These are phyloP conservation scores for Funneliformis mosseae DNA, from an alignment of 192 early-diverging fungal genomes.

Conservation along the genomic window DNA sequence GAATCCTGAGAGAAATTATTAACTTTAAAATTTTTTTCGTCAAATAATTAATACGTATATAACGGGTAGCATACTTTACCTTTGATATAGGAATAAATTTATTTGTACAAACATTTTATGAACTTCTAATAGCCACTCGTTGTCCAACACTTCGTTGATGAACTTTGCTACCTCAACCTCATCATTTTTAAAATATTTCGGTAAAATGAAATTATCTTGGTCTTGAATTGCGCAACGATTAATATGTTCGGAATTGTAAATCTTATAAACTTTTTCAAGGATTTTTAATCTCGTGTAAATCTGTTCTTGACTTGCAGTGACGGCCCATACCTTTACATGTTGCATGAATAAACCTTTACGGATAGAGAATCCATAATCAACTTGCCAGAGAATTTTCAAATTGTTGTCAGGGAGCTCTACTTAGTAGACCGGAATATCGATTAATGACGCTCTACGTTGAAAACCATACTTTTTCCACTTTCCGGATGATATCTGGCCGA, in stretches of 20 bases:
- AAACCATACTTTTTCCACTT: conserved; percentile 4
- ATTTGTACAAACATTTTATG: conserved; percentile 27
- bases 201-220: not conserved
- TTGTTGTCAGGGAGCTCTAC: not conserved
- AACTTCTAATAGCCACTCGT: not conserved
- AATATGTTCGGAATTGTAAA: not conserved
- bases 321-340: conserved; percentile 21
- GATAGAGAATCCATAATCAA: conserved; percentile 17
- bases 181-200: not conserved
- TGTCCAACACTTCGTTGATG: not conserved
- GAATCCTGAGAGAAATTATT: not conserved
- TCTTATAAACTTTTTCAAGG: conserved; percentile 3
- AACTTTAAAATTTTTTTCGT: too few species aligned
- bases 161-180: not conserved
- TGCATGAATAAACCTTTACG: not conserved
- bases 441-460: not conserved
- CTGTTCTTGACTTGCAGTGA: not conserved
- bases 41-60: not conserved
- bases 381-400: conserved; percentile 17
- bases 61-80: not conserved
- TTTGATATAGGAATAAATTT: conserved; percentile 25
- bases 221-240: not conserved
- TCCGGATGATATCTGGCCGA: conserved; percentile 6
- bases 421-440: not conserved
- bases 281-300: conserved; percentile 2